phyloP scores from a whole-genome alignment of 2,329 filamentous ascomycete species.

The Elsinoe fawcettii region DNA sequence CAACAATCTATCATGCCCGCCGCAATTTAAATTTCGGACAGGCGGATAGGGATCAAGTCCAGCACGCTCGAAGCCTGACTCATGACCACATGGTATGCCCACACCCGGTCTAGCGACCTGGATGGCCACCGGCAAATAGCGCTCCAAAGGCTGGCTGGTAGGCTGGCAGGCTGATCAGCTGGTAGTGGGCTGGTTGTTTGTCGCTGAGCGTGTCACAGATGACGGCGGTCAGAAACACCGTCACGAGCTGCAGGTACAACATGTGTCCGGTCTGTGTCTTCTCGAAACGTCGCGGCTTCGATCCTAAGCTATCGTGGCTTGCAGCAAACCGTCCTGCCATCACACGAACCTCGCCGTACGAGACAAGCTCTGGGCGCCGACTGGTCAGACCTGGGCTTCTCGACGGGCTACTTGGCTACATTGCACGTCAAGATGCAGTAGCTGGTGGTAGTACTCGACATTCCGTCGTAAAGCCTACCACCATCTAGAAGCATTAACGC shows the following conservation, averaged over 20 bases:
- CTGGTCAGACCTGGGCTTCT: not conserved
- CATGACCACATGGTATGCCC: not conserved
- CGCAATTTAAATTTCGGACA: slow-evolving; percentile 8
- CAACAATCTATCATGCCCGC: not conserved
- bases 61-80: not conserved
- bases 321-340: not conserved
- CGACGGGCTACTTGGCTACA: not conserved
- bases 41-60: not conserved
- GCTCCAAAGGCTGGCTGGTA: not conserved
- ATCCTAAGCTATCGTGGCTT: not conserved
- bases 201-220: not conserved
- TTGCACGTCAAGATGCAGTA: not conserved
- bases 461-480: not conserved
- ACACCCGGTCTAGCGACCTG: not conserved
- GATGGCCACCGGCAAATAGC: not conserved
- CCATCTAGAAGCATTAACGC: not conserved
- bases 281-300: slow-evolving; percentile 1
- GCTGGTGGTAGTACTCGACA: not conserved
- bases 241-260: slow-evolving; percentile 7
- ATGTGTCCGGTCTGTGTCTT: not conserved
- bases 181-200: no score
- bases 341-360: not conserved
- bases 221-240: slow-evolving; percentile 1
- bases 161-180: not conserved
- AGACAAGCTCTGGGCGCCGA: not conserved